Evolutionary conservation across 2,329 filamentous ascomycete species (phyloP), one percentile per base, ranked within the genome.

Genomic region (Fonsecaea monophora): DNA sequence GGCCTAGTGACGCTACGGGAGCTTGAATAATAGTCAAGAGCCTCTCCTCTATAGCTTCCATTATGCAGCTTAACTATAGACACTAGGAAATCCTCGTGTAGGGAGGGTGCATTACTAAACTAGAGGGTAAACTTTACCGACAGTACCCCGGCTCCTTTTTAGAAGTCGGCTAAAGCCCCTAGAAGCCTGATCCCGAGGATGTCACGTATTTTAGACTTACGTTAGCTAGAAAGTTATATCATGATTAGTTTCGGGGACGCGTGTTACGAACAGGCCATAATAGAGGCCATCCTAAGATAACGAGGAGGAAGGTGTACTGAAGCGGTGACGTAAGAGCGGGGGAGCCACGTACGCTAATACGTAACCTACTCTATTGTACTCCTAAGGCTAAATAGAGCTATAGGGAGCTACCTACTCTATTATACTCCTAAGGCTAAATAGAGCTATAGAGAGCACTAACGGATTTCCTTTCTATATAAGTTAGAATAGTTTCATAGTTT

Each of bases 61-160:
- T 32, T 56, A 56, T 56, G 53, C 53, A 56, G 53, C 53, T 56
- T n/a, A 56, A 56, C 53, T 32, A 56, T 56, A 30, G 53, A 56
- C 53, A 30, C 35, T 56, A 30, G 53, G 53, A 56, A 56, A 9
- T 56, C 6, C 53, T 56, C 53, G 53, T 56, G 53, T 56, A 30
- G 53, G 34, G 34, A 56, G 53, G 53, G 53, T 56, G 53, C 53
- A 56, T 56, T 56, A 56, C 53, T 32, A 10, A 56, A 56, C 34
- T 56, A 30, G 34, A 56, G 53, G 53, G 53, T 56, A 56, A 56
- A 3, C 53, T 56, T 35, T 56, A 18, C 53, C 53, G 15, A 56
- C 21, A 34, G 53, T 56, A 56, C 53, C 53, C 53, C 53, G 53
- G 53, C 53, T 25, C 53, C 7, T 30, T 34, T 56, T 56, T 56